Evolutionary conservation across 495 filamentous ascomycete genomes (phyloP).

Genomic region (Podospora bellae-mahoneyi): DNA sequence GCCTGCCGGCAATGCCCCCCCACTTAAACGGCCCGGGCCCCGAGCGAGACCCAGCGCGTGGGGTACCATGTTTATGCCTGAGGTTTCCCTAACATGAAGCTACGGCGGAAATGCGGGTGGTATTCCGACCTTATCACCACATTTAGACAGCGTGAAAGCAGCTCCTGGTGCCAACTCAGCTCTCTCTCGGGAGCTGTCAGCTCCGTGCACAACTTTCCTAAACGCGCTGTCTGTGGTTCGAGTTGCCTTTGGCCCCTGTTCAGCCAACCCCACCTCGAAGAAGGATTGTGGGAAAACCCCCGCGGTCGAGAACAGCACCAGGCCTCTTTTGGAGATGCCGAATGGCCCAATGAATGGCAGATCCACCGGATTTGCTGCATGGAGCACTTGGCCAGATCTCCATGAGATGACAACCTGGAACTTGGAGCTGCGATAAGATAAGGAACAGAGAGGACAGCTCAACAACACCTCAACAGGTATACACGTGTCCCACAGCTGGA

Average conservation of each 20-base stretch:
- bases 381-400: constrained; percentile 6
- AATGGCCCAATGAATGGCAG: background rate
- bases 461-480: constrained; percentile 3
- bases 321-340: background rate
- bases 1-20: constrained; percentile 3
- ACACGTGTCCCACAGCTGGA: constrained; percentile 13
- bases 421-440: constrained; percentile 18
- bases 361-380: constrained; percentile 5
- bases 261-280: background rate
- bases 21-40: constrained; percentile 5
- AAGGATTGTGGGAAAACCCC: background rate
- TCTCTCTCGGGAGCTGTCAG: background rate
- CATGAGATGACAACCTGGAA: background rate
- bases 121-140: background rate
- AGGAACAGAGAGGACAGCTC: background rate
- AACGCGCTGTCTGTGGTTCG: background rate
- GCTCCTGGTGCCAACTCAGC: background rate
- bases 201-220: background rate
- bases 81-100: background rate
- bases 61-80: background rate
- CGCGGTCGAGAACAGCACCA: constrained; percentile 2
- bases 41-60: background rate
- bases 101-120: background rate
- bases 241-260: background rate
- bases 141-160: too few relatives aligned